These are phyloP conservation scores for Lasiosphaeria miniovina DNA, from an alignment of 495 filamentous ascomycete genomes.

Conservation along the genomic window DNA sequence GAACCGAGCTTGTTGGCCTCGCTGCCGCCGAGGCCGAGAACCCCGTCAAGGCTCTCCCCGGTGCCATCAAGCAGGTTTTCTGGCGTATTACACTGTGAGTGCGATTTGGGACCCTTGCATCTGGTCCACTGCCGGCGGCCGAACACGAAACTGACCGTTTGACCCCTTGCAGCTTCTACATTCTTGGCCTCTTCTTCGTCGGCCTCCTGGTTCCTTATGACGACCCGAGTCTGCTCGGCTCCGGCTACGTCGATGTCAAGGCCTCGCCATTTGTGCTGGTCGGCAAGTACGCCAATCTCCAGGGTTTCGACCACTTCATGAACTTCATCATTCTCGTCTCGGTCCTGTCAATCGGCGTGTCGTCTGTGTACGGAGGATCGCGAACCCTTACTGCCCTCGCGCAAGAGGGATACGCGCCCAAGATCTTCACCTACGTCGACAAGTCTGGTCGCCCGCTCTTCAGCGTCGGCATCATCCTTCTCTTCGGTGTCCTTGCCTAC, in stretches of 20 bases:
- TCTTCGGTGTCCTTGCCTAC: constrained; percentile 55
- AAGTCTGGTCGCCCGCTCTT: constrained; percentile 55
- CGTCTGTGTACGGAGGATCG: constrained; percentile 63
- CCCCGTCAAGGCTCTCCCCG: constrained; percentile 61
- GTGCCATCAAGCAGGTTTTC: constrained; percentile 70
- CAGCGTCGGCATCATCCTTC: constrained; percentile 42
- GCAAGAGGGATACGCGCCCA: constrained; percentile 54
- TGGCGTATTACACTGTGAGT: constrained; percentile 60
- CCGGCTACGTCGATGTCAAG: constrained; percentile 49
- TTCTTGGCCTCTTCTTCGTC: constrained; percentile 69
- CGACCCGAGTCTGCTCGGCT: constrained; percentile 50
- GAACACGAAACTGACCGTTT: too few relatives aligned
- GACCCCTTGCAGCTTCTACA: constrained; percentile 54
- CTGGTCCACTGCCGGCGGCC: constrained; percentile 18
- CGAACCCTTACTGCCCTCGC: constrained; percentile 66
- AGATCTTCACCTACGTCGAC: constrained; percentile 59
- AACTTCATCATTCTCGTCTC: constrained; percentile 71
- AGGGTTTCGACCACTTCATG: constrained; percentile 66
- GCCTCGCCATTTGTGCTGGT: constrained; percentile 76
- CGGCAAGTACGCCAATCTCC: constrained; percentile 62
- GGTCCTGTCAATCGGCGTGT: constrained; percentile 66
- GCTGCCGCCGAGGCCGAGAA: constrained; percentile 68
- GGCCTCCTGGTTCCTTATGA: constrained; percentile 65
- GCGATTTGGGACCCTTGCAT: constrained; percentile 30
- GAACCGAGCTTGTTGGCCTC: constrained; percentile 70